A percentile compares a stretch with the other conserved stretches of the same genome.
Evolutionary conservation across 2,329 filamentous ascomycete species (phyloP).

Genomic region (Exophiala aquamarina): DNA sequence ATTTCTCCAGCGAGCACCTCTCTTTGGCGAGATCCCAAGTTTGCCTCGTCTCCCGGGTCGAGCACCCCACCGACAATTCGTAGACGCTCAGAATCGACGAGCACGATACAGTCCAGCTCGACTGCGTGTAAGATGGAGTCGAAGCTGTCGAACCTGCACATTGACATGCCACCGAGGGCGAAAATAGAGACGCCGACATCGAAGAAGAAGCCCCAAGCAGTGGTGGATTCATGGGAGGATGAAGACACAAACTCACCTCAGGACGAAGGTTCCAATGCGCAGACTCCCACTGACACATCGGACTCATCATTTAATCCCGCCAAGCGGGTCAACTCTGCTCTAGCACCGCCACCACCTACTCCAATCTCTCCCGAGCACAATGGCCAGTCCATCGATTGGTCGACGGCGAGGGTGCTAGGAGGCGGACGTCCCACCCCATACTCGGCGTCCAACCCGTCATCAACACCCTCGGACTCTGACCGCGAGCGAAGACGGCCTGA

Average conservation of each 20-base stretch:
- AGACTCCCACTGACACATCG: conserved; percentile 20
- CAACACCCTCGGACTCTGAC: conserved; percentile 16
- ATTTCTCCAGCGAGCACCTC: too few relatives aligned
- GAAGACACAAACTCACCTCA: conserved; percentile 46
- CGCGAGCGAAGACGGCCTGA: conserved; percentile 61
- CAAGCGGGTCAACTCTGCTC: conserved; percentile 26
- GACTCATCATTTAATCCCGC: conserved; percentile 15
- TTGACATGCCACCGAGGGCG: conserved; percentile 24
- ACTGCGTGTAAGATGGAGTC: conserved; percentile 19
- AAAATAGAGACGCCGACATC: conserved; percentile 26
- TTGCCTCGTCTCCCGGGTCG: too few relatives aligned
- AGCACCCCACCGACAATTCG: too few relatives aligned
- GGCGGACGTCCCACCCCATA: conserved; percentile 20
- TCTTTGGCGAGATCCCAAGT: too few relatives aligned
- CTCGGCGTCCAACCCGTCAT: conserved; percentile 13
- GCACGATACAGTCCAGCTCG: too few relatives aligned
- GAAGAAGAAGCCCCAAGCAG: conserved; percentile 36
- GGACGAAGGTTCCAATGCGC: conserved; percentile 28
- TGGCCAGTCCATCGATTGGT: conserved; percentile 22
- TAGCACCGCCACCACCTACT: conserved; percentile 63
- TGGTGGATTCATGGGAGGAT: conserved; percentile 71
- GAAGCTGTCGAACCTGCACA: conserved; percentile 20
- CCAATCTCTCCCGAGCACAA: conserved; percentile 55
- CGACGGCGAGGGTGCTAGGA: conserved; percentile 23
- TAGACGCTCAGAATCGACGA: too few relatives aligned